Evolutionary conservation across 371 early-diverging fungal genomes (phyloP).

Genomic region (Rhizopus stolonifer): DNA sequence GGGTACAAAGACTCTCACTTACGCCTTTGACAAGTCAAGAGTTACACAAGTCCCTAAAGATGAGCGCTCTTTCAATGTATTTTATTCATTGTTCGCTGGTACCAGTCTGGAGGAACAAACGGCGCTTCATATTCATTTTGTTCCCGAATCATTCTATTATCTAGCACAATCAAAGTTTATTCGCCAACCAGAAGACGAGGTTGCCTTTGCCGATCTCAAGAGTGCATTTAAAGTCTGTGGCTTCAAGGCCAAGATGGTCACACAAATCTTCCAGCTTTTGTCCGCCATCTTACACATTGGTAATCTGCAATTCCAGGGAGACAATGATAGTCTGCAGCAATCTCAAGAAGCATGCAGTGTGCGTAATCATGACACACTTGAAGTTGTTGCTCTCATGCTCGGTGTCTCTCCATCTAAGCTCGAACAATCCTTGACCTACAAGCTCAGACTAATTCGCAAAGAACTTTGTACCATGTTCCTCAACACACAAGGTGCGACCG

Average conservation of each 20-base stretch:
- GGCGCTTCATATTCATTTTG: slow-evolving; percentile 55
- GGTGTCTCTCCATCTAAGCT: slow-evolving; percentile 61
- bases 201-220: slow-evolving; percentile 57
- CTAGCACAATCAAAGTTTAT: slow-evolving; percentile 44
- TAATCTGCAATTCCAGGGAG: slow-evolving; percentile 64
- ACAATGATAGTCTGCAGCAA: slow-evolving; percentile 46
- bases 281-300: slow-evolving; percentile 75
- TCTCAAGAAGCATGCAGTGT: slow-evolving; percentile 49
- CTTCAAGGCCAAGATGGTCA: slow-evolving; percentile 66
- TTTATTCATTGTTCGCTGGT: slow-evolving; percentile 76
- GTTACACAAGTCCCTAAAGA: slow-evolving; percentile 57
- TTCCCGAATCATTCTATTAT: slow-evolving; percentile 52
- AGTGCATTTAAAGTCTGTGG: slow-evolving; percentile 74
- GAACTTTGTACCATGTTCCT: slow-evolving; percentile 84
- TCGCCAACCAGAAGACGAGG: slow-evolving; percentile 35
- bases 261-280: slow-evolving; percentile 65
- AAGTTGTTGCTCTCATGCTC: slow-evolving; percentile 71
- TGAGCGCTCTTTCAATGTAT: slow-evolving; percentile 82
- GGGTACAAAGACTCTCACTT: slow-evolving; percentile 79
- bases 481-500: slow-evolving; percentile 60
- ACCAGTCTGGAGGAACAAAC: slow-evolving; percentile 55
- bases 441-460: slow-evolving; percentile 50
- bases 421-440: slow-evolving; percentile 68
- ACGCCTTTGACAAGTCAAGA: slow-evolving; percentile 78
- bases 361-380: slow-evolving; percentile 61